Evolutionary conservation across 208 protist species (phyloP).

Genomic region (Sergeia podlipaevii): DNA sequence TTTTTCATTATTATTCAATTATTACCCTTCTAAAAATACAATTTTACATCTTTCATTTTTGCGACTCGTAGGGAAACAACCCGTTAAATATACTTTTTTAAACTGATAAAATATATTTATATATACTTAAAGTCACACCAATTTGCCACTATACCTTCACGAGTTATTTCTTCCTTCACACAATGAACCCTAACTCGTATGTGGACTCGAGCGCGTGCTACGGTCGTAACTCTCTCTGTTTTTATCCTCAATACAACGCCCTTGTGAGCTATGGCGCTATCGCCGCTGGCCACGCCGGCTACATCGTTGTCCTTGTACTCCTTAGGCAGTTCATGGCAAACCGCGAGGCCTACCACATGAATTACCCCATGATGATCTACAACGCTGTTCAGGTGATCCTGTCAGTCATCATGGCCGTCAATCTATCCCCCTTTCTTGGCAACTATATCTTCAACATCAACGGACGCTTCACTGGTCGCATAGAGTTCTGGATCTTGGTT

Average conservation of each 20-base stretch:
- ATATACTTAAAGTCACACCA: too few species aligned
- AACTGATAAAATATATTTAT: too few species aligned
- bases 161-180: too few species aligned
- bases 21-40: background rate
- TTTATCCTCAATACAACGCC: constrained; percentile 47
- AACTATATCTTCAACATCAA: constrained; percentile 77
- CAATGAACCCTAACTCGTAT: too few species aligned
- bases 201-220: constrained; percentile 22
- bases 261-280: constrained; percentile 59
- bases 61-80: constrained; percentile 1
- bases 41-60: constrained; percentile 3
- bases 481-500: constrained; percentile 85
- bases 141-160: too few species aligned
- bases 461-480: constrained; percentile 47
- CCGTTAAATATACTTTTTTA: constrained; percentile 3
- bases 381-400: constrained; percentile 76
- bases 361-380: constrained; percentile 76
- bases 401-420: constrained; percentile 75
- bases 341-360: constrained; percentile 34
- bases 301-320: constrained; percentile 52
- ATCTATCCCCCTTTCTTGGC: constrained; percentile 36
- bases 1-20: constrained; percentile 2
- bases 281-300: constrained; percentile 45
- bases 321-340: constrained; percentile 52
- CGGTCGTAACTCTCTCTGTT: constrained; percentile 60